Evolutionary conservation across 225 moss, liverwort and hornwort genomes (phyloP), one percentile per base, ranked within the genome.

Genomic region (Marchantia paleacea): DNA sequence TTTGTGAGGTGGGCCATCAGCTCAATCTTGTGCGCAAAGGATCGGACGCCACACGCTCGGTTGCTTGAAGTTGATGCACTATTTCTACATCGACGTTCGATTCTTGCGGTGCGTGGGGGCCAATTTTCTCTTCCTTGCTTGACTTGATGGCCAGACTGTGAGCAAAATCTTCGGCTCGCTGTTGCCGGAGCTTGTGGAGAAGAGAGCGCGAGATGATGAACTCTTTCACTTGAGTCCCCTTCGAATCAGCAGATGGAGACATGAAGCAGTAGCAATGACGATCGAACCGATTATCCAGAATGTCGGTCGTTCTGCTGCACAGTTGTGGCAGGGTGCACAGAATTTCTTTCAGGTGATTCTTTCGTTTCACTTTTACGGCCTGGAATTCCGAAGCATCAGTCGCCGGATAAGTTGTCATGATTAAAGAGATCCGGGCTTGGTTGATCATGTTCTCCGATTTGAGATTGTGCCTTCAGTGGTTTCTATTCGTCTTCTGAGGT

Each of bases 311-410:
- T 79, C 28, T 22, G 77, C 81, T 19, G 76, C 75, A 8, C 55
- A 79, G 8, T 85, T 65, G 66, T 80, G 72, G 79, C 80, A 79
- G 26, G 76, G 67, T 63, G 85, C 72, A 39, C 88, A 83, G 60
- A 67, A 22, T 25, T 64, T 78, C 19, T 30, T 83, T 30, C 81
- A 88, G 88, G 88, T 88, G 20, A 76, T 24, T 69, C 12, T 22
- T 65, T 14, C 3, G 10, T 12, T 75, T 18, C 39, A 26, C 22
- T 18, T 30, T 11, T 0, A 12, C n/a, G 3, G n/a, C 13, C 15
- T 52, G 12, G 75, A 10, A 75, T 15, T 75, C 29, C 55, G 75
- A 28, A 57, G 20, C 26, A 9, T 10, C 22, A 71, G 71, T 71
- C 19, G 48, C 9, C 49, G 49, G 71, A 19, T 6, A 6, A 39